Evolutionary conservation across 2,329 filamentous ascomycete species (phyloP).

Genomic region (Aspergillus transmontanensis): DNA sequence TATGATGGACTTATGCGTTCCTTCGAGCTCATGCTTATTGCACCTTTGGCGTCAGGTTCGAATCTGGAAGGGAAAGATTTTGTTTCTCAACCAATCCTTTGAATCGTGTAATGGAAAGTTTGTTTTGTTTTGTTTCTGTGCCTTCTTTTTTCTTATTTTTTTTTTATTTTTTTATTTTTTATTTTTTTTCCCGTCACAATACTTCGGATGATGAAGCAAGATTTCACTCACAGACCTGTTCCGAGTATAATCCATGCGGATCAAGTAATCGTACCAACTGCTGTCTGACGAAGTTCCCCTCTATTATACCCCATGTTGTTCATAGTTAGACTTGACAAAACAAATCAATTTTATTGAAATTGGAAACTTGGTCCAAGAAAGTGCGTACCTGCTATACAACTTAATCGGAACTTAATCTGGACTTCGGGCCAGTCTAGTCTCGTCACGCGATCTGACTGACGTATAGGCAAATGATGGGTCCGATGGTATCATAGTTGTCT

Average conservation of each 20-base stretch:
- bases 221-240: conserved; percentile 61
- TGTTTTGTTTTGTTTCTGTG: neutral
- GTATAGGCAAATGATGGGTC: too few relatives aligned
- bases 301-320: conserved; percentile 14
- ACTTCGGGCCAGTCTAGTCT: neutral
- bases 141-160: neutral
- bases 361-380: neutral
- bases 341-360: too few relatives aligned
- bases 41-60: neutral
- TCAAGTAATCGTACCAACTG: conserved; percentile 48
- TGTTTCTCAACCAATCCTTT: neutral
- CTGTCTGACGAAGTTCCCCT: conserved; percentile 47
- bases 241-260: conserved; percentile 65
- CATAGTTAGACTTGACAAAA: neutral
- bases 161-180: neutral
- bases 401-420: neutral
- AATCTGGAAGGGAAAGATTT: neutral
- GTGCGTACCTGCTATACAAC: neutral
- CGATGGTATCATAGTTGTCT: neutral
- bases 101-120: neutral
- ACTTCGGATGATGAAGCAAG: conserved; percentile 56
- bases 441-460: neutral
- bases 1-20: neutral
- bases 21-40: neutral
- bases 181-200: conserved; percentile 12